Conservation (phyloP, 1,284 basidiomycete species). For the Porogramme epimiltina region DNA sequence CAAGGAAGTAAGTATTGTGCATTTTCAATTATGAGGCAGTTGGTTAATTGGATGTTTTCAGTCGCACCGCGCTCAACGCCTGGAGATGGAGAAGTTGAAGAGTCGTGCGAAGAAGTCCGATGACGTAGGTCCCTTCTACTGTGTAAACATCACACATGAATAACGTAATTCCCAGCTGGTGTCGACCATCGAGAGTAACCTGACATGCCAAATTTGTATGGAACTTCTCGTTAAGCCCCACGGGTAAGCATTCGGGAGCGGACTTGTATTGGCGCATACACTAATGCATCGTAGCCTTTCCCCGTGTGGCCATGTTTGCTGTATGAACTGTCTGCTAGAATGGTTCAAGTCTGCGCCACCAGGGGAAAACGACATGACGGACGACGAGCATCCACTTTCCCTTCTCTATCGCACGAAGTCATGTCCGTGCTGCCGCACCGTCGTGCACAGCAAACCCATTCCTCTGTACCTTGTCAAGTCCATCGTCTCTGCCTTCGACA, state of each 20-base stretch:
- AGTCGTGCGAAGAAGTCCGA: constrained; percentile 51
- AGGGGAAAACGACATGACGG: constrained; percentile 52
- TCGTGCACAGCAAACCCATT: constrained; percentile 57
- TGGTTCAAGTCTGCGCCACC: constrained; percentile 74
- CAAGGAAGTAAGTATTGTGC: constrained; percentile 32
- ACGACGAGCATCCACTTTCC: constrained; percentile 51
- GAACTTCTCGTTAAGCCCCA: constrained; percentile 64
- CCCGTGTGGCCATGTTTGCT: constrained; percentile 74
- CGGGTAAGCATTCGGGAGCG: constrained; percentile 45
- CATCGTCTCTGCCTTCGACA: constrained; percentile 49
- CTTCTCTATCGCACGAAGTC: constrained; percentile 62
- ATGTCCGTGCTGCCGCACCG: constrained; percentile 69
- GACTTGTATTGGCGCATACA: not conserved
- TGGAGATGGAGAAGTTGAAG: constrained; percentile 48
- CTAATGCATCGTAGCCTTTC: constrained; percentile 47
- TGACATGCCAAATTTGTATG: constrained; percentile 78
- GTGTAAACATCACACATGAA: not conserved
- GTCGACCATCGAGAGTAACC: constrained; percentile 51
- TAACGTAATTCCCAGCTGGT: constrained; percentile 44
- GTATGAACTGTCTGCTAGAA: constrained; percentile 66
- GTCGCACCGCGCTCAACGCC: constrained; percentile 51
- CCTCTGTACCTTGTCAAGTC: constrained; percentile 70
- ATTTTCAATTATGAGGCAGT: not conserved
- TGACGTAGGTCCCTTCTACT: constrained; percentile 43
- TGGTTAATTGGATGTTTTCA: constrained; percentile 26